Base-by-base conservation (phyloP, 176 grass and related monocot genomes). In the Ensete glaucum region DNA sequence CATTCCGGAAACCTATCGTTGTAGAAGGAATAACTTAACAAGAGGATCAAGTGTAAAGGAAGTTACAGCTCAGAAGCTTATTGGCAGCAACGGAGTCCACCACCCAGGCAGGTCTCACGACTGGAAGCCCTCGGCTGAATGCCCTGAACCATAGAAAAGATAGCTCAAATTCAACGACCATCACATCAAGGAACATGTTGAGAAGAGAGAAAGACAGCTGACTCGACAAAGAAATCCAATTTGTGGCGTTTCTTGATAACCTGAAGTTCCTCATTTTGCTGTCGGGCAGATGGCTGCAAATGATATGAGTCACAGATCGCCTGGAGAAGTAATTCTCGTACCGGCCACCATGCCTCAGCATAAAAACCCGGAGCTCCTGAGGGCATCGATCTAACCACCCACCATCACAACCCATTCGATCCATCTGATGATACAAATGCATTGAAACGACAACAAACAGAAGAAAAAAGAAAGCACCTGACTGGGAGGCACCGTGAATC, bases 261-360 rank as follows among this genome's bases (percentile, higher is more conserved):
- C 94, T 97, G 75, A 97, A 74, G 21, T 97, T 93, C 75, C 59
- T 90, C 83, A 82, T 87, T 76, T 97, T 97, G 75, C 90, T 87
- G 72, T 87, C 84, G 13, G 90, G 84, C 52, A 97, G 88, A 60
- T 93, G 83, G 53, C 52, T 89, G 79, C 88, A 97, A 63, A 97
- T 80, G 73, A 93, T 93, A 79, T 93, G 90, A 14, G 83, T 89
- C 72, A 97, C 94, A 5, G 83, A 87, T 56, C 86, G 80, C 82
- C 83, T 93, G 1, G 94, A 93, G 72, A 97, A 93, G 79, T 97
- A 97, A 80, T 97, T 97, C 64, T 91, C 78, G 50, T 91, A 87
- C 34, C 85, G 80, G 50, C 94, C 94, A 53, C 90, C 94, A 24
- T 97, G 85, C 62, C 82, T 97, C 82, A 97, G 79, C 90, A 97